Evolutionary conservation across 306 rosid genomes (phyloP), one percentile per base, ranked within the genome.

Genomic region (Quillaja saponaria): DNA sequence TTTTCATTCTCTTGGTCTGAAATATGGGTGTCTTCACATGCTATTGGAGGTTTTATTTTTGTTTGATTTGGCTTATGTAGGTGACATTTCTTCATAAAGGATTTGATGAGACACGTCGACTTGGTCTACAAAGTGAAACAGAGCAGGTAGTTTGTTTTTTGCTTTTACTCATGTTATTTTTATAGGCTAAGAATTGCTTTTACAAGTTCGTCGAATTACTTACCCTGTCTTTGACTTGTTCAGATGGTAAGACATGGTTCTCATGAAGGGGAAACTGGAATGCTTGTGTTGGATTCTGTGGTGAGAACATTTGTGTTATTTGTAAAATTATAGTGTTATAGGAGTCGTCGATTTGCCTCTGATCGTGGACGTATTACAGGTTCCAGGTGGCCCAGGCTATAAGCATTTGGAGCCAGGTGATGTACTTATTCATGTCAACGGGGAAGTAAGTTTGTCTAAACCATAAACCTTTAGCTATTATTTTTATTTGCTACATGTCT

Each of bases 271-370:
- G 98, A 92, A 80, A 92, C 96, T 73, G 98, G 98, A 73, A 92
- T 92, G 96, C 98, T 86, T 64, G 94, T 92, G 63, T 96, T 92
- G 64, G 98, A 92, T 56, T 86, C 95, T 42, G 94, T 81, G 85
- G 98, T 92, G 63, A 81, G 90, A 64, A 69, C 52, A 55, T 55
- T 16, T 57, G 35, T 66, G 50, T 31, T 59, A 2, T 55, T 14
- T 49, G 55, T 10, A 25, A 47, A 34, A 54, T 56, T 18, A 33
- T 59, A 33, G 21, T 50, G 12, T 44, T 44, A 8, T 49, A 6
- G 15, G 41, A 57, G 62, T 53, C 31, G 12, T 67, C 20, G 62
- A 64, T 48, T 71, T 76, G 52, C 60, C 62, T 53, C 55, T 62
- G 72, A 60, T 58, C 37, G 55, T 74, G 64, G 67, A 59, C 64